These are phyloP conservation scores for Cladosporium sp. DNA, from an alignment of 2,329 filamentous ascomycete genomes.

Conservation along the genomic window DNA sequence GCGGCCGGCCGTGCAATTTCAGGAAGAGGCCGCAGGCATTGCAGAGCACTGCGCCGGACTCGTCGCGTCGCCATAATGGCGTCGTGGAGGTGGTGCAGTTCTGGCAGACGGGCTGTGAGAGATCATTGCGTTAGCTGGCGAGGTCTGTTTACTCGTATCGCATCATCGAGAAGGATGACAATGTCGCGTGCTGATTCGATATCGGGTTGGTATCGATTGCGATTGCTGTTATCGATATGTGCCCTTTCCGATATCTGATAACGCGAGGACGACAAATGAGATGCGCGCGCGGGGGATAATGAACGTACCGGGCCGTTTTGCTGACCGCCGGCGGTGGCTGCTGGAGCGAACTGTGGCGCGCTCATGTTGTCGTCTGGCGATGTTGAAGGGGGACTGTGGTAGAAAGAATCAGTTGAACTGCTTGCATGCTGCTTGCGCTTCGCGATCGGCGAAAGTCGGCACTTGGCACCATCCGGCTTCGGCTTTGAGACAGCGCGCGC, in stretches of 20 bases:
- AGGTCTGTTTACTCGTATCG: neutral
- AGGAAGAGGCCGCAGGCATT: conserved; percentile 97
- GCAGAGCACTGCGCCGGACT: conserved; percentile 90
- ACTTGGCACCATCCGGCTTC: neutral
- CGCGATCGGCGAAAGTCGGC: neutral
- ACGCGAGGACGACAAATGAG: neutral
- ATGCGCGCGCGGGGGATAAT: neutral
- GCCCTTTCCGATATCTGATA: conserved; percentile 2
- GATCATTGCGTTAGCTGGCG: neutral
- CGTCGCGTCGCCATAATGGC: conserved; percentile 94
- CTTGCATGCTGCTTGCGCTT: neutral
- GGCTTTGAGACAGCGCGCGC: neutral
- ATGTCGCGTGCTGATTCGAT: neutral
- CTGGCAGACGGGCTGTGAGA: conserved; percentile 85
- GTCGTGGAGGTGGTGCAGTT: conserved; percentile 96
- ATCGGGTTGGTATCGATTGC: neutral
- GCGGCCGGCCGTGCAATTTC: conserved; percentile 87
- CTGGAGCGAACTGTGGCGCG: conserved; percentile 58
- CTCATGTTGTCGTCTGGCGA: conserved; percentile 46
- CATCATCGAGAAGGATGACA: neutral
- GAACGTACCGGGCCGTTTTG: conserved; percentile 52
- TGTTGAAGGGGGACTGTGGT: neutral
- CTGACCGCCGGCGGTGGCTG: conserved; percentile 59
- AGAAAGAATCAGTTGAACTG: conserved; percentile 4
- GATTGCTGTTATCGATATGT: conserved; percentile 21